These are phyloP conservation scores for Venturia carpophila DNA, from an alignment of 2,329 filamentous ascomycete species.

Conservation along the genomic window DNA sequence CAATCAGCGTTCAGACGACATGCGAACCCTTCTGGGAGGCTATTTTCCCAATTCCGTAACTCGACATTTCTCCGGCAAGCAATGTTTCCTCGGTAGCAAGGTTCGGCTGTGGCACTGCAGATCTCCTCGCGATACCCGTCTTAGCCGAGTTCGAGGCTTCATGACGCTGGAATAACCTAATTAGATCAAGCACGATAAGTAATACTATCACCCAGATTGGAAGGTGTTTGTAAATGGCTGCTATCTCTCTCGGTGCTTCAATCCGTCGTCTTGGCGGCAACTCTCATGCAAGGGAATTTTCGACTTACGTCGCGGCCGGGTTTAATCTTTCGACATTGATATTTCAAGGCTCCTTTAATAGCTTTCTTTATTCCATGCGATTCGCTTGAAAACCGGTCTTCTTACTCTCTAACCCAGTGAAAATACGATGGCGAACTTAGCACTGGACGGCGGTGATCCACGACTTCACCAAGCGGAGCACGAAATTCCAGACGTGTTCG, in stretches of 20 bases:
- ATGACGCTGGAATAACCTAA: not conserved
- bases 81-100: not conserved
- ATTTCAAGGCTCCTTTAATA: not conserved
- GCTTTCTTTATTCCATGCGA: not conserved
- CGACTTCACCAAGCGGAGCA: conserved; percentile 2
- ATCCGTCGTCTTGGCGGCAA: not conserved
- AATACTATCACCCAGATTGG: not conserved
- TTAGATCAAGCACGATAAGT: not conserved
- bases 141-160: not conserved
- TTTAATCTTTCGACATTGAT: not conserved
- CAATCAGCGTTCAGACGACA: not conserved
- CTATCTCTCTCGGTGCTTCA: not conserved
- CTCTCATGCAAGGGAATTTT: not conserved
- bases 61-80: not conserved
- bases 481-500: not conserved
- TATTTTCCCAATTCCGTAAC: not conserved
- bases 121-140: not conserved
- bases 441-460: not conserved
- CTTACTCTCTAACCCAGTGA: not conserved
- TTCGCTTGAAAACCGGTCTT: not conserved
- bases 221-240: not conserved
- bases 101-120: not conserved
- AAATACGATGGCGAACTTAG: not conserved
- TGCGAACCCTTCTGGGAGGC: not conserved
- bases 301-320: not conserved